phyloP scores from a whole-genome alignment of 2,329 filamentous ascomycete species.

The Ascosphaera acerosa region DNA sequence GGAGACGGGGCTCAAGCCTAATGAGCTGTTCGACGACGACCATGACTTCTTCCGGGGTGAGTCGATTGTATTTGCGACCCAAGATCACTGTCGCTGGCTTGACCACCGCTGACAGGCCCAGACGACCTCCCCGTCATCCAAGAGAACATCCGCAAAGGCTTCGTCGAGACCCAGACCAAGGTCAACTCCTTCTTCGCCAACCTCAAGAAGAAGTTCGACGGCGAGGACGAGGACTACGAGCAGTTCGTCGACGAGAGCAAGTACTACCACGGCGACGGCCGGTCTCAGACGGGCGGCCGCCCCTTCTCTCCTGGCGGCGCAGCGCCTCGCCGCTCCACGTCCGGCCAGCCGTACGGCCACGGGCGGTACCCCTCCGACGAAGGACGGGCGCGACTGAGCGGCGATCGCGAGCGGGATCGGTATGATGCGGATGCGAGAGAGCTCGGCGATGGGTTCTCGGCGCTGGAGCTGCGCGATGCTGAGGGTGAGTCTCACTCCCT shows the following conservation, averaged over 20 bases:
- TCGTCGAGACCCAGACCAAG: conserved; percentile 75
- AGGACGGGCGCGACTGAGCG: conserved; percentile 45
- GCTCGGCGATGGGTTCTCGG: conserved; percentile 65
- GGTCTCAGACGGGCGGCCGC: conserved; percentile 13
- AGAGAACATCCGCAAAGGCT: conserved; percentile 83
- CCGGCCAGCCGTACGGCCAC: conserved; percentile 18
- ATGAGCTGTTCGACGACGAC: conserved; percentile 41
- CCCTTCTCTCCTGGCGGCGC: conserved; percentile 10
- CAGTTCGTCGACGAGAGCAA: too few relatives aligned
- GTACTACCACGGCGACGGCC: too few relatives aligned
- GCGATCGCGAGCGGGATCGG: conserved; percentile 66
- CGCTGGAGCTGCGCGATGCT: conserved; percentile 35
- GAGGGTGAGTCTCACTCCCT: conserved; percentile 21
- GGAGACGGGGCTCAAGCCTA: conserved; percentile 28
- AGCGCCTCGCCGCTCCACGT: conserved; percentile 15
- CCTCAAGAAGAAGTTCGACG: conserved; percentile 81
- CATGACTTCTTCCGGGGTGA: conserved; percentile 69
- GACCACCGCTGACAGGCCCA: conserved; percentile 9
- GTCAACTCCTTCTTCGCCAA: conserved; percentile 84
- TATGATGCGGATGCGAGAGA: conserved; percentile 91
- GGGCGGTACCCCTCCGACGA: conserved; percentile 34
- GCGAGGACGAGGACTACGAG: conserved; percentile 52
- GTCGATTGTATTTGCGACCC: background rate
- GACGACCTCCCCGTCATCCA: conserved; percentile 85
- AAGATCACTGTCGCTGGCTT: conserved; percentile 6